Evolutionary conservation across 805 yeast species (phyloP).

Genomic region (Sugiyamaella boreocaroliniensis): DNA sequence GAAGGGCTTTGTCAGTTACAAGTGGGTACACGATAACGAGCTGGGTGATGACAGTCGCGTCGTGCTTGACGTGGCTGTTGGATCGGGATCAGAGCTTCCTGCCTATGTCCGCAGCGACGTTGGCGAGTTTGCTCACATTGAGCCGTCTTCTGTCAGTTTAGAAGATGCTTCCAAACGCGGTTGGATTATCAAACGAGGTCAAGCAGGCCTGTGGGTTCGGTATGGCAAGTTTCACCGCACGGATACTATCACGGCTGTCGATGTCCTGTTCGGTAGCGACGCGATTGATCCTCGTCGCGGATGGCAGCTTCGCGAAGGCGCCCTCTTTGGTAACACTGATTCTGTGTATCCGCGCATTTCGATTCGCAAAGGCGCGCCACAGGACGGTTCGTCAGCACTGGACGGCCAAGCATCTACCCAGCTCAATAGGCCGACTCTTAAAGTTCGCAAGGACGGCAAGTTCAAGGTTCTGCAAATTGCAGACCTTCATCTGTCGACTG

Average conservation of each 20-base stretch:
- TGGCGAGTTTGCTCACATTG: constrained; percentile 10
- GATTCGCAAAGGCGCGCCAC: constrained; percentile 10
- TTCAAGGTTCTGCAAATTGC: constrained; percentile 85
- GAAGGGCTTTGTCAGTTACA: constrained; percentile 35
- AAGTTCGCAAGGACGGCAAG: constrained; percentile 38
- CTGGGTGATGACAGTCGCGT: constrained; percentile 10
- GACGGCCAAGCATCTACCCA: not conserved
- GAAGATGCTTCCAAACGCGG: constrained; percentile 25
- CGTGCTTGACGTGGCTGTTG: constrained; percentile 14
- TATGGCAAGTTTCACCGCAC: constrained; percentile 37
- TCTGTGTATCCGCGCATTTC: constrained; percentile 25
- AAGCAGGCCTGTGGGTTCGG: constrained; percentile 55
- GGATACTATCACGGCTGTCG: constrained; percentile 49
- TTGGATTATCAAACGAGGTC: constrained; percentile 25
- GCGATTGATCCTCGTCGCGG: constrained; percentile 71
- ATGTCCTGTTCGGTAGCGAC: constrained; percentile 64
- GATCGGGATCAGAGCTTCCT: constrained; percentile 7
- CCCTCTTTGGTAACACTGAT: constrained; percentile 20
- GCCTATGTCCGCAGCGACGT: constrained; percentile 18
- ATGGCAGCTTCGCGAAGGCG: constrained; percentile 44
- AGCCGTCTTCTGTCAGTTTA: constrained; percentile 18
- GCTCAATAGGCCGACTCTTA: constrained; percentile 29
- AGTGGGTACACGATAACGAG: constrained; percentile 18
- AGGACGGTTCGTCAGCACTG: not conserved
- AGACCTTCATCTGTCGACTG: constrained; percentile 86